Base-by-base conservation (phyloP, 2,329 filamentous ascomycete species). In the Ambrosiella cleistominuta region DNA sequence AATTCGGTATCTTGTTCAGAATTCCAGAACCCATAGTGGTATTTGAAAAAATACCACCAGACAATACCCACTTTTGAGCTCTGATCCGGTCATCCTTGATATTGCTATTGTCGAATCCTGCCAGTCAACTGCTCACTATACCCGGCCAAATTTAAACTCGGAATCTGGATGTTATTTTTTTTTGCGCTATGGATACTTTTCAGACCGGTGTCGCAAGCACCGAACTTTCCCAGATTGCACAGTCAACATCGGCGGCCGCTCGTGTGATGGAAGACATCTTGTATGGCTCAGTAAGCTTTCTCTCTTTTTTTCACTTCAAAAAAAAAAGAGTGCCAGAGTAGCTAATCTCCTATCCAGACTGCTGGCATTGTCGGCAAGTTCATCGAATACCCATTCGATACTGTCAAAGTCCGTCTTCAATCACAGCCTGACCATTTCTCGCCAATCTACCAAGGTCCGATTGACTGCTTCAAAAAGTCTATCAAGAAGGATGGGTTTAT, bases 361-460 rank as follows among this genome's bases (percentile, higher is more conserved):
- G 90, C 91, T 58, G 93, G 93, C 61, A 81, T 94, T 61, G 83
- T 88, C 40, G 91, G 91, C 62, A 98, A 97, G 74, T 88, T 91
- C 69, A 91, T 98, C 67, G 93, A 98, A 70, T 98, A 96, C 69
- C 93, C 93, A 27, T 98, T 98, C 71, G 93, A 98, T 71, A 98
- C 93, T 0, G 84, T 98, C 69, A 98, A 98, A 72, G 93, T 98
- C 61, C 86, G 93, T 45, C 80, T 98, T 9, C 93, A 98, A 69
- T 93, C 91, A n/a, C 91, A 97, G 69, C 87, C 89, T 39, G 85
- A 91, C 69, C 81, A 85, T 65, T 75, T 88, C 1, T 89, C 88
- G 13, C 79, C 90, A 17, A 83, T 80, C 61, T 97, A 96, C 70
- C 81, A 74, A 5, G 93, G 93, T 0, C 91, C 93, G 0, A 66